phyloP scores from a whole-genome alignment of 441 rosid species.

The Pelargonium australe region DNA sequence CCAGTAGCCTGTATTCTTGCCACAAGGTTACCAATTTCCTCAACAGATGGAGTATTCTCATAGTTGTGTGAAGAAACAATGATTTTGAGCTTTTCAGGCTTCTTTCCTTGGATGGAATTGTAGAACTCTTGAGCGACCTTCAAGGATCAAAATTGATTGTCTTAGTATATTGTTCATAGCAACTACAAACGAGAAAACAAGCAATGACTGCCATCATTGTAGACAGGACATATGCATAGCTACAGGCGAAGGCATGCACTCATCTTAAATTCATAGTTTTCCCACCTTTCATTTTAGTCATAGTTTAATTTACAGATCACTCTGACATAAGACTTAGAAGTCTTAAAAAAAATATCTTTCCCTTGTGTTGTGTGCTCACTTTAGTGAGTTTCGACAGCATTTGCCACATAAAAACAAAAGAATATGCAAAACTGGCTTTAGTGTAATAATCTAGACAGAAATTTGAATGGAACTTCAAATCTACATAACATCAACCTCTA shows the following conservation, averaged over 20 bases:
- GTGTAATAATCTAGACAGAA: not conserved
- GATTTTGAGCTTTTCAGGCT: slow-evolving; percentile 57
- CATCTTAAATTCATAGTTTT: not conserved
- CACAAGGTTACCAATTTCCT: slow-evolving; percentile 72
- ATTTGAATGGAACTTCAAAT: not conserved
- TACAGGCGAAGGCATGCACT: not conserved
- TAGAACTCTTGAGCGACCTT: slow-evolving; percentile 70
- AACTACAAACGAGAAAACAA: not conserved
- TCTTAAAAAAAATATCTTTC: not conserved
- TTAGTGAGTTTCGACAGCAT: not conserved
- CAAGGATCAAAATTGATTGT: slow-evolving; percentile 9
- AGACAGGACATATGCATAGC: not conserved
- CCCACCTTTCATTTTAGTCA: not conserved
- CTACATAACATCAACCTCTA: not conserved
- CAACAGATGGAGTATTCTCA: slow-evolving; percentile 66
- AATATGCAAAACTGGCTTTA: not conserved
- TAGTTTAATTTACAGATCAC: not conserved
- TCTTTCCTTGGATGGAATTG: slow-evolving; percentile 48
- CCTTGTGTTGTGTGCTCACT: not conserved
- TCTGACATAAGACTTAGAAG: not conserved
- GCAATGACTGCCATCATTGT: not conserved
- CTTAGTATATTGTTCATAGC: not conserved
- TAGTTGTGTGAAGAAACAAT: slow-evolving; percentile 88
- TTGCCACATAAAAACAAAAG: not conserved
- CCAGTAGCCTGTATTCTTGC: slow-evolving; percentile 66